Evolutionary conservation across 495 filamentous ascomycete genomes (phyloP).

Genomic region (Neurospora pannonica): DNA sequence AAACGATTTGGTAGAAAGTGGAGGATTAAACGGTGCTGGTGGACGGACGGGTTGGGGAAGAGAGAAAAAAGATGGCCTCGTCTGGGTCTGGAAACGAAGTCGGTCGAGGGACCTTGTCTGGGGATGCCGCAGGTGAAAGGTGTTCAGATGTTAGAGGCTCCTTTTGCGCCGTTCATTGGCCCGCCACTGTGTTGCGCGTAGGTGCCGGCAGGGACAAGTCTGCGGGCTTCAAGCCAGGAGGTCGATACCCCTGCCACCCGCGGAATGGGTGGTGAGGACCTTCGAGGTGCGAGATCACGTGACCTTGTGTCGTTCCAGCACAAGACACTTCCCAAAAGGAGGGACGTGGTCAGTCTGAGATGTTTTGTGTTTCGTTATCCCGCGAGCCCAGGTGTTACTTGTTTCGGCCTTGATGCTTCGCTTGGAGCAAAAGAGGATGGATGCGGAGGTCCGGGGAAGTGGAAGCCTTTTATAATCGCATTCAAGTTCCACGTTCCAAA

Average conservation of each 20-base stretch:
- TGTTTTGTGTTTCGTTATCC: not conserved
- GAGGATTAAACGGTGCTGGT: not conserved
- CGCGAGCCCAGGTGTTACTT: not conserved
- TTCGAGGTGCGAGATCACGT: not conserved
- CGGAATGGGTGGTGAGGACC: not conserved
- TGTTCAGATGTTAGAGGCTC: conserved; percentile 25
- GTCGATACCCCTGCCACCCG: not conserved
- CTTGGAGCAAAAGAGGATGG: not conserved
- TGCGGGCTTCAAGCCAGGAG: not conserved
- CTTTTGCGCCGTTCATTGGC: conserved; percentile 1
- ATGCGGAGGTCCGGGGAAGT: not conserved
- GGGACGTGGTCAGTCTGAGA: not conserved
- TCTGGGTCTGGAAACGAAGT: not conserved
- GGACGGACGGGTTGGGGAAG: not conserved
- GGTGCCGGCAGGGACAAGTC: not conserved
- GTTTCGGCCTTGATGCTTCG: not conserved
- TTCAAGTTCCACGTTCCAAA: not conserved
- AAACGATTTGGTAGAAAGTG: not conserved
- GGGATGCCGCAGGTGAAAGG: conserved; percentile 22
- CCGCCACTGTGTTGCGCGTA: not conserved
- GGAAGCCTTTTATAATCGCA: not conserved
- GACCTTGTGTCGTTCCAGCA: not conserved
- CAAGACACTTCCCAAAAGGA: not conserved
- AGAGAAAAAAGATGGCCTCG: conserved; percentile 5
- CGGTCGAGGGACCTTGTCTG: not conserved